These are phyloP conservation scores for Ziziphus jujuba DNA, from an alignment of 306 rosid genomes.

Conservation along the genomic window DNA sequence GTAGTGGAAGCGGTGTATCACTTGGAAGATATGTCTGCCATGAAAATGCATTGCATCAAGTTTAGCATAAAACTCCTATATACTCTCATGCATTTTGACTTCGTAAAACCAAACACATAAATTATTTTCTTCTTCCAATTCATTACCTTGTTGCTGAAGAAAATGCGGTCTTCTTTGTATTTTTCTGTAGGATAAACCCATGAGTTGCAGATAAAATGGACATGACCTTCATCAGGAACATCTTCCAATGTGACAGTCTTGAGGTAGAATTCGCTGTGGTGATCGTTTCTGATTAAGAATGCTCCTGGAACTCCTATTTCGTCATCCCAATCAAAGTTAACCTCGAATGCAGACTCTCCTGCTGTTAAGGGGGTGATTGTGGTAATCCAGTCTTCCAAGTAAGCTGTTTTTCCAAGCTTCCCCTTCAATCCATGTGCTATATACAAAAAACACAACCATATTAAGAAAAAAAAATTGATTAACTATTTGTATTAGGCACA, in stretches of 20 bases:
- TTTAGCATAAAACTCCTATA: not conserved
- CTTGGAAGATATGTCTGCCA: constrained; percentile 69
- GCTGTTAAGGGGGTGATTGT: constrained; percentile 40
- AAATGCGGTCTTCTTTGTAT: constrained; percentile 43
- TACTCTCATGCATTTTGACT: not conserved
- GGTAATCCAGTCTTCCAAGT: constrained; percentile 48
- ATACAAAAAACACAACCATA: constrained; percentile 9
- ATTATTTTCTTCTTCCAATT: not conserved
- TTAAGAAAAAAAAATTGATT: not conserved
- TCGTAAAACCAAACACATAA: not conserved
- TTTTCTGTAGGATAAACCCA: constrained; percentile 54
- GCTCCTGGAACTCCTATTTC: constrained; percentile 64
- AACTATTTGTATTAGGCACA: not conserved
- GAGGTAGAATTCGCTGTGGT: constrained; percentile 54
- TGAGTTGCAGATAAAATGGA: constrained; percentile 62
- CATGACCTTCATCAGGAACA: constrained; percentile 40
- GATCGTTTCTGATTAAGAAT: constrained; percentile 43
- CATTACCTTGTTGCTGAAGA: constrained; percentile 66
- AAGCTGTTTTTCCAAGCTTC: constrained; percentile 56
- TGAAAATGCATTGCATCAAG: not conserved
- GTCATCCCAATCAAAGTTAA: constrained; percentile 52
- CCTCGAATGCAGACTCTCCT: constrained; percentile 38
- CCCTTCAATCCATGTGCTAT: constrained; percentile 45
- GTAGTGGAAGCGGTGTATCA: constrained; percentile 60
- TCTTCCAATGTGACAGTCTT: constrained; percentile 56